Evolutionary conservation across 2,329 filamentous ascomycete genomes (phyloP).

Genomic region (Alternaria sp.): DNA sequence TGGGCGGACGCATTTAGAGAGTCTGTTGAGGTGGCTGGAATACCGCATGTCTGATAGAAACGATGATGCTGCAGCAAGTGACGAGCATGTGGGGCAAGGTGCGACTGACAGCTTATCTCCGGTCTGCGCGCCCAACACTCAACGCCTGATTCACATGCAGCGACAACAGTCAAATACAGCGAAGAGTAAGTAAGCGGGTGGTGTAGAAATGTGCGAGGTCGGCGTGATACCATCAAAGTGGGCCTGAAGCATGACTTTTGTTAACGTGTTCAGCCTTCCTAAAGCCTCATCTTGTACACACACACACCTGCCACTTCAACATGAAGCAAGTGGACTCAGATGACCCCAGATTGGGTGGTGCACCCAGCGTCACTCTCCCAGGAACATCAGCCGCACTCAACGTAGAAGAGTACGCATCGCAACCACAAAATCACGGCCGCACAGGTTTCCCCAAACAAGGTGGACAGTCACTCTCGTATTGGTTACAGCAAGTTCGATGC

Average conservation of each 20-base stretch:
- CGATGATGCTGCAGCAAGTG: background rate
- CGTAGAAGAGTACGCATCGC: slow-evolving; percentile 25
- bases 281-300: background rate
- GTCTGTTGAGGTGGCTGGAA: background rate
- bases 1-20: background rate
- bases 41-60: background rate
- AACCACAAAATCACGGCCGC: slow-evolving; percentile 5
- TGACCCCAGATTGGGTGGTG: slow-evolving; percentile 6
- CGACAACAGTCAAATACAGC: background rate
- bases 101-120: background rate
- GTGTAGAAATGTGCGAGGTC: background rate
- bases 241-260: background rate
- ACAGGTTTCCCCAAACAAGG: slow-evolving; percentile 32
- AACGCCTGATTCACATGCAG: background rate
- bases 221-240: fast-evolving
- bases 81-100: background rate
- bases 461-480: slow-evolving; percentile 35
- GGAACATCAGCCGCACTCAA: slow-evolving; percentile 20
- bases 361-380: slow-evolving; percentile 11
- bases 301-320: background rate
- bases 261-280: background rate
- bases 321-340: slow-evolving; percentile 17
- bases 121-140: background rate
- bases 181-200: background rate
- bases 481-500: slow-evolving; percentile 36